These are phyloP conservation scores for Ceratocystis smalleyi DNA, from an alignment of 2,329 filamentous ascomycete species.

Conservation along the genomic window DNA sequence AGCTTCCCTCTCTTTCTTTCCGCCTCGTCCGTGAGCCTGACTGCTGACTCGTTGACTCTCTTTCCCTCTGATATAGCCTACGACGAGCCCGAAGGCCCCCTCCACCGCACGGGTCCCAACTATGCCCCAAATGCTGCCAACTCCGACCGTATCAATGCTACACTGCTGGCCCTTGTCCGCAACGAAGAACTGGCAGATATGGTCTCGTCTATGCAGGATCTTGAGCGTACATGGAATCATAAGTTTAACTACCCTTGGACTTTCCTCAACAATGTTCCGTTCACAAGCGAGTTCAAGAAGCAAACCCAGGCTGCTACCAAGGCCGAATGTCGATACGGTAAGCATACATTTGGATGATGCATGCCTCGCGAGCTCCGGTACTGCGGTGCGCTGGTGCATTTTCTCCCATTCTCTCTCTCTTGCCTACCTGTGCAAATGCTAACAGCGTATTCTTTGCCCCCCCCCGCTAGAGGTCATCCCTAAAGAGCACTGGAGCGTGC, in stretches of 20 bases:
- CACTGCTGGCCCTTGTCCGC: constrained; percentile 76
- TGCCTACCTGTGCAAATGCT: neutral
- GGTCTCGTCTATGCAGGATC: constrained; percentile 73
- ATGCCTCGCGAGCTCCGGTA: neutral
- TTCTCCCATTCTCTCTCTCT: neutral
- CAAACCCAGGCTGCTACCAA: constrained; percentile 70
- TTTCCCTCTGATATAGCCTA: constrained; percentile 43
- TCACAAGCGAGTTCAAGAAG: constrained; percentile 82
- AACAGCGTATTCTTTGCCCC: constrained; percentile 16
- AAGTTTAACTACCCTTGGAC: constrained; percentile 99
- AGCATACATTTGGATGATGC: constrained; percentile 16
- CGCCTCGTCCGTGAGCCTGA: neutral
- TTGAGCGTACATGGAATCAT: constrained; percentile 90
- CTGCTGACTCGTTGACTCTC: neutral
- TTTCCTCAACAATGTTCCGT: constrained; percentile 94
- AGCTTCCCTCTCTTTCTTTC: constrained; percentile 24
- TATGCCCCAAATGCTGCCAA: constrained; percentile 63
- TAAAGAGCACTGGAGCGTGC: constrained; percentile 86
- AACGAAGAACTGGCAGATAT: constrained; percentile 79
- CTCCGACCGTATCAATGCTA: constrained; percentile 80
- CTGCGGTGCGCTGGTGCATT: neutral
- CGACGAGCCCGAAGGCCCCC: constrained; percentile 61
- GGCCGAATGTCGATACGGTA: constrained; percentile 74
- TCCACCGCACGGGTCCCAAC: constrained; percentile 58
- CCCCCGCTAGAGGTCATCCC: constrained; percentile 57